Percentiles rank a stretch among this genome's conserved stretches.
phyloP scores from a whole-genome alignment of 495 filamentous ascomycete species.

The Xylaria grammica region DNA sequence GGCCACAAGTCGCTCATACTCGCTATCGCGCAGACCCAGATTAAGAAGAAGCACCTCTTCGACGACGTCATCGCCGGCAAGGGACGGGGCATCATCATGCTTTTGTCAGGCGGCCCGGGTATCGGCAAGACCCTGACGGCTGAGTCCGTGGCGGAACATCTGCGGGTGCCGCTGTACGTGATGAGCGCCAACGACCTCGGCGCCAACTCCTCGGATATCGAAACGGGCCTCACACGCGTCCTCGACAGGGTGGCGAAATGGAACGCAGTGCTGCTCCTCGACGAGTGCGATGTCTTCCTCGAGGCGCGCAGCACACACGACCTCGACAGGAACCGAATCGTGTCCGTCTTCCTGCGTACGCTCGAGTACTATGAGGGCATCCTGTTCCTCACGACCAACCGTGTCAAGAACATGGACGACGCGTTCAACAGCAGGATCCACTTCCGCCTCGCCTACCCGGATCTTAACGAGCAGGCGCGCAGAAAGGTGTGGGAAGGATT shows the following conservation, averaged over 20 bases:
- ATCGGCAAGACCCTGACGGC: conserved; percentile 66
- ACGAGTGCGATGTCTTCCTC: conserved; percentile 74
- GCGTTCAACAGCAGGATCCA: conserved; percentile 60
- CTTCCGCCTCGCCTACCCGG: conserved; percentile 51
- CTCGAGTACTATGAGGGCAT: conserved; percentile 64
- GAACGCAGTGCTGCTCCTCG: conserved; percentile 63
- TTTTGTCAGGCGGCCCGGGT: conserved; percentile 64
- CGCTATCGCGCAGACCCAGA: conserved; percentile 55
- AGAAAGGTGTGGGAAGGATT: conserved; percentile 41
- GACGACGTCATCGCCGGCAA: conserved; percentile 64
- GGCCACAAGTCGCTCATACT: conserved; percentile 60
- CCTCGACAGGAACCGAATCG: conserved; percentile 60
- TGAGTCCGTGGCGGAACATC: conserved; percentile 58
- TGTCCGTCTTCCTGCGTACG: conserved; percentile 61
- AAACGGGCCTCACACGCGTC: conserved; percentile 55
- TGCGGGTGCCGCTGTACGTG: conserved; percentile 57
- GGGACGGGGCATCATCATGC: conserved; percentile 64
- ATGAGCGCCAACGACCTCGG: conserved; percentile 63
- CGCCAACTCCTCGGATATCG: conserved; percentile 52
- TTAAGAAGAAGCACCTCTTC: conserved; percentile 58
- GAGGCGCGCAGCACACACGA: conserved; percentile 60
- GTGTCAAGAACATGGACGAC: conserved; percentile 52
- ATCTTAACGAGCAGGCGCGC: conserved; percentile 43
- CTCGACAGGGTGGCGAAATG: conserved; percentile 57
- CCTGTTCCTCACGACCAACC: conserved; percentile 65